Percentiles rank a stretch among this genome's conserved stretches.
phyloP scores from a whole-genome alignment of 768 basidiomycete genomes.

The Xerocomus brunneocitrinus region DNA sequence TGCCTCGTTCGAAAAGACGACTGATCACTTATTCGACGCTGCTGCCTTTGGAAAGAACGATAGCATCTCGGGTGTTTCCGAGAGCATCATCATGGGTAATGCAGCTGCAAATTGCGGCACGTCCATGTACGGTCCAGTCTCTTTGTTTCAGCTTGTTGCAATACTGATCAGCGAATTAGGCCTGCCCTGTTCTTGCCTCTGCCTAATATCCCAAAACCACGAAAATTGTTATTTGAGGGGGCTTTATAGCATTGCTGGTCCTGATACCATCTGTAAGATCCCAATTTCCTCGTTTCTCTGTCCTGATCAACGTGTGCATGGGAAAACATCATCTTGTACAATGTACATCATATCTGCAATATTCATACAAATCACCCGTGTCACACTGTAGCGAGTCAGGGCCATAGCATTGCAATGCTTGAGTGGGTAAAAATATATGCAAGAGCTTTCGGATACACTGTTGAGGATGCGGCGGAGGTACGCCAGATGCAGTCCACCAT shows the following conservation, averaged over 20 bases:
- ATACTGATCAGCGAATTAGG: slow-evolving; percentile 21
- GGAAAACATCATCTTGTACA: background rate
- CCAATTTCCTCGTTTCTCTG: background rate
- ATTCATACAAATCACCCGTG: background rate
- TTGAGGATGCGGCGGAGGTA: background rate
- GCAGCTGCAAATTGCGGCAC: slow-evolving; percentile 92
- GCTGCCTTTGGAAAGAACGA: slow-evolving; percentile 95
- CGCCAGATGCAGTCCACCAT: too few relatives aligned
- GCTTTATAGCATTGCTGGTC: slow-evolving; percentile 16
- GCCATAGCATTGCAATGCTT: too few relatives aligned
- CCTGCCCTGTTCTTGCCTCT: slow-evolving; percentile 32
- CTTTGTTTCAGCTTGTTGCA: background rate
- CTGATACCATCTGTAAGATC: background rate
- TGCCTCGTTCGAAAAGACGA: slow-evolving; percentile 99
- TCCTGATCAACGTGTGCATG: background rate
- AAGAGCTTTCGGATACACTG: too few relatives aligned
- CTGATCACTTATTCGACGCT: slow-evolving; percentile 97
- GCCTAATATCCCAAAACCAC: slow-evolving; percentile 33
- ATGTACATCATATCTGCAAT: background rate
- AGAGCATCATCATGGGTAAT: slow-evolving; percentile 99
- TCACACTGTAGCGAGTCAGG: background rate
- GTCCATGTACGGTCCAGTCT: slow-evolving; percentile 61
- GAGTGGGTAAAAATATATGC: too few relatives aligned
- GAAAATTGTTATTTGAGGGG: slow-evolving; percentile 34
- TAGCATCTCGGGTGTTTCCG: slow-evolving; percentile 92